Percentiles rank a stretch among this genome's conserved stretches.
phyloP scores from a whole-genome alignment of 768 basidiomycete genomes.

The Trametopsis cervina region DNA sequence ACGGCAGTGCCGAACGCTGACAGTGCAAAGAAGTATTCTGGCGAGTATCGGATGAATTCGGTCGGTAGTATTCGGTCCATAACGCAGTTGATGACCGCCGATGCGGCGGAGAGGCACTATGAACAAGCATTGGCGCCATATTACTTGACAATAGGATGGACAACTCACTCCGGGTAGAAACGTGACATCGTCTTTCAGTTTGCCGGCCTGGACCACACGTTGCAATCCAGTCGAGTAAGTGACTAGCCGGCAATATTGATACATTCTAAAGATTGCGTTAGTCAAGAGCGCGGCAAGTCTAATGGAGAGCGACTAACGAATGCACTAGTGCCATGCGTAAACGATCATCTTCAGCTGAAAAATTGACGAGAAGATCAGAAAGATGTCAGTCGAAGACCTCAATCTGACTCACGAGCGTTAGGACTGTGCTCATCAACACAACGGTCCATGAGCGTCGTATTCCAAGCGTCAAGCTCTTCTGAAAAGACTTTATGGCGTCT shows the following conservation, averaged over 20 bases:
- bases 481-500: conserved; percentile 18
- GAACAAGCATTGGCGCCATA: background rate
- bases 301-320: conserved; percentile 6
- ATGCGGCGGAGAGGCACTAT: conserved; percentile 48
- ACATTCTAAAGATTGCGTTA: background rate
- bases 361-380: background rate
- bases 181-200: conserved; percentile 28
- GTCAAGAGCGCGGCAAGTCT: background rate
- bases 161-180: conserved; percentile 18
- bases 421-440: conserved; percentile 15
- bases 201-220: conserved; percentile 31
- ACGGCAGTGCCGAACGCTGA: conserved; percentile 55
- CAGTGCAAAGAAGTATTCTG: conserved; percentile 33
- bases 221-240: conserved; percentile 52
- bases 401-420: conserved; percentile 9
- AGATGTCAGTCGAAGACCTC: background rate
- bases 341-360: conserved; percentile 7
- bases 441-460: conserved; percentile 10
- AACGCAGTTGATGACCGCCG: conserved; percentile 48
- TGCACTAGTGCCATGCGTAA: conserved; percentile 12
- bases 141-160: background rate
- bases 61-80: conserved; percentile 46
- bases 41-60: conserved; percentile 47
- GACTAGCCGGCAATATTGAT: conserved; percentile 35
- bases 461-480: conserved; percentile 19